A percentile compares a stretch with the other conserved stretches of the same genome.
Conservation (phyloP, 352 stramenopile species). For the Phytophthora kernoviae region DNA sequence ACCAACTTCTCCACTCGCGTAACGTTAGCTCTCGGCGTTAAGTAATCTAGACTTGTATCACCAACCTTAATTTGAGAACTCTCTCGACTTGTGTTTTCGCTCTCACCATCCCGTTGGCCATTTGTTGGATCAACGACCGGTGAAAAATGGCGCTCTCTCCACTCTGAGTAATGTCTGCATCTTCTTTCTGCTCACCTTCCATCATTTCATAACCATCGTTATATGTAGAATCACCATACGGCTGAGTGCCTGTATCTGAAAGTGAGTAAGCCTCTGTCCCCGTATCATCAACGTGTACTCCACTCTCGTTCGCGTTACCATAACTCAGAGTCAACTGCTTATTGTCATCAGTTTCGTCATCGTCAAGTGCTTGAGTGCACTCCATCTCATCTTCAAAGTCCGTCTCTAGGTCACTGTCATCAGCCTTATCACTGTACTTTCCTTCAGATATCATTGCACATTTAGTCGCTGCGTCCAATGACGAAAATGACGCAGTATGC, state of each 20-base stretch:
- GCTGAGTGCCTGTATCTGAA: slow-evolving; percentile 31
- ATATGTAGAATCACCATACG: slow-evolving; percentile 18
- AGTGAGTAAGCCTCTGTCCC: slow-evolving; percentile 21
- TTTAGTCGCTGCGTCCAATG: not conserved
- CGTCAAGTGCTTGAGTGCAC: slow-evolving; percentile 58
- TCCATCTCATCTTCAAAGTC: slow-evolving; percentile 33
- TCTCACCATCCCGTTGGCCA: slow-evolving; percentile 13
- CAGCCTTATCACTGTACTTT: slow-evolving; percentile 10
- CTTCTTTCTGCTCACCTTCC: not conserved
- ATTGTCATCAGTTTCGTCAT: slow-evolving; percentile 22
- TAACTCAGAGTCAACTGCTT: slow-evolving; percentile 15
- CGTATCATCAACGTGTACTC: slow-evolving; percentile 8
- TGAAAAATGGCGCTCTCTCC: not conserved
- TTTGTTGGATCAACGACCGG: slow-evolving; percentile 4
- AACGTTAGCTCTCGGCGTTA: slow-evolving; percentile 31
- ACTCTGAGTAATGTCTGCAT: not conserved
- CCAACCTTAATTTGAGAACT: slow-evolving; percentile 15
- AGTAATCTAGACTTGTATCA: slow-evolving; percentile 26
- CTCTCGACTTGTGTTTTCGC: slow-evolving; percentile 31
- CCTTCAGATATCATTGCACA: slow-evolving; percentile 4
- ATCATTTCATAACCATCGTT: slow-evolving; percentile 17
- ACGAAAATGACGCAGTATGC: slow-evolving; percentile 1
- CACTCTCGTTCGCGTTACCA: slow-evolving; percentile 5
- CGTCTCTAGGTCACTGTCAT: slow-evolving; percentile 26
- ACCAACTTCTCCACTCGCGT: slow-evolving; percentile 4